A percentile compares a stretch with the other conserved stretches of the same genome.
Conservation (phyloP, 176 grass and related monocot species). For the Tillandsia fasciculata region DNA sequence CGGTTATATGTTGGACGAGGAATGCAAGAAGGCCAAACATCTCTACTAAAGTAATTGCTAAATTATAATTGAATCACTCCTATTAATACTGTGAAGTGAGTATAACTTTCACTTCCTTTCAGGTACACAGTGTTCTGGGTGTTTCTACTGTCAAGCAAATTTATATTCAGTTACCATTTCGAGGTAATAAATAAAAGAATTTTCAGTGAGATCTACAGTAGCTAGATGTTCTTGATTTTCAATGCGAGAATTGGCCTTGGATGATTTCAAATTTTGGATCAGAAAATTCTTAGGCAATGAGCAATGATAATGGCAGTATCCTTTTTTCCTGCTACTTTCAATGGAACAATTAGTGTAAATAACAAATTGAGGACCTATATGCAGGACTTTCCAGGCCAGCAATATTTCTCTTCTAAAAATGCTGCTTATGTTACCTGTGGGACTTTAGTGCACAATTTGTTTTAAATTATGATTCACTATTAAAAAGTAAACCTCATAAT, state of each 20-base stretch:
- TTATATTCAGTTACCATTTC: conserved; percentile 93
- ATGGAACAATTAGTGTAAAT: too few species aligned
- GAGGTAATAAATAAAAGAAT: conserved; percentile 38
- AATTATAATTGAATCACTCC: neutral
- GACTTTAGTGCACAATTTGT: too few species aligned
- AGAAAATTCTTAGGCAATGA: too few species aligned
- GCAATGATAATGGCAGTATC: too few species aligned
- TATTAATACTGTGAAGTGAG: conserved; percentile 31
- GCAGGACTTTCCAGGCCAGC: too few species aligned
- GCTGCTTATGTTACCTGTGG: too few species aligned
- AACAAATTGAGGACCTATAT: too few species aligned
- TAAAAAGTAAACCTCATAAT: too few species aligned
- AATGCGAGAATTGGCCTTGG: neutral
- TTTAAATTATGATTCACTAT: too few species aligned
- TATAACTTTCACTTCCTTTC: conserved; percentile 22
- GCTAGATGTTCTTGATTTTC: neutral
- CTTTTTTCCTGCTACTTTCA: too few species aligned
- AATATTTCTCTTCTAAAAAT: too few species aligned
- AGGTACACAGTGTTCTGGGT: conserved; percentile 86
- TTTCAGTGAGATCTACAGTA: neutral
- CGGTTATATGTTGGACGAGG: conserved; percentile 75
- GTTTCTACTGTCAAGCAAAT: conserved; percentile 80
- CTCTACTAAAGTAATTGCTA: conserved; percentile 73
- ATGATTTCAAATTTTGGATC: too few species aligned
- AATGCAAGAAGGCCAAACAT: conserved; percentile 78